These are phyloP conservation scores for Penicillium cataractarum DNA, from an alignment of 495 filamentous ascomycete genomes.

Conservation along the genomic window DNA sequence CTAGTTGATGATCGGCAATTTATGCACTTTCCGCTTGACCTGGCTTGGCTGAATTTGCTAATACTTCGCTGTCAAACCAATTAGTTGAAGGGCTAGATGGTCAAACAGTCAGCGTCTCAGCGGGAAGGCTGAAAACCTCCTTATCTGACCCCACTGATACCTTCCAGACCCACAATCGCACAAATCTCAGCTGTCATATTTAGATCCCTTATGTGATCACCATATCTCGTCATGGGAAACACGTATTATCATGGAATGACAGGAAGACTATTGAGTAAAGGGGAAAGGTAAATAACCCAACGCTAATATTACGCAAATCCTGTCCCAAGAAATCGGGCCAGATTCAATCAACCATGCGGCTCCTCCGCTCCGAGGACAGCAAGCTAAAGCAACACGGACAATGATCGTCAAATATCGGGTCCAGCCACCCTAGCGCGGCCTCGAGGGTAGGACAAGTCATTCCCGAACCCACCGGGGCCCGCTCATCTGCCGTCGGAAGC, in stretches of 20 bases:
- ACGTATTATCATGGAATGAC: not conserved
- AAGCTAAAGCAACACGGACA: not conserved
- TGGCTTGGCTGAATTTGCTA: not conserved
- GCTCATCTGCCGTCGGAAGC: not conserved
- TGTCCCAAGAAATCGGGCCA: not conserved
- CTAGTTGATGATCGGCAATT: conserved; percentile 3
- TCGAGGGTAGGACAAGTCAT: not conserved
- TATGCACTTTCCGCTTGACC: not conserved
- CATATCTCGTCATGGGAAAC: not conserved
- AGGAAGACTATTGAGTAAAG: not conserved
- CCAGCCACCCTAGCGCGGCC: not conserved
- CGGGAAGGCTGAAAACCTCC: not conserved
- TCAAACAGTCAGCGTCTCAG: not conserved
- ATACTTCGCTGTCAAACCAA: not conserved
- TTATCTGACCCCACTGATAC: not conserved
- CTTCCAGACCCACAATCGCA: not conserved
- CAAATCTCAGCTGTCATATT: conserved; percentile 16
- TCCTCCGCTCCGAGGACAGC: not conserved
- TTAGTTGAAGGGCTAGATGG: not conserved
- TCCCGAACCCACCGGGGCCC: not conserved
- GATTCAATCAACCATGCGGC: not conserved
- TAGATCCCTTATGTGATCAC: conserved; percentile 7
- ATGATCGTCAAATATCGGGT: not conserved
- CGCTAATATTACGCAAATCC: not conserved
- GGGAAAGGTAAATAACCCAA: not conserved